phyloP scores from a whole-genome alignment of 768 basidiomycete species.

The Suillus ampliporus region DNA sequence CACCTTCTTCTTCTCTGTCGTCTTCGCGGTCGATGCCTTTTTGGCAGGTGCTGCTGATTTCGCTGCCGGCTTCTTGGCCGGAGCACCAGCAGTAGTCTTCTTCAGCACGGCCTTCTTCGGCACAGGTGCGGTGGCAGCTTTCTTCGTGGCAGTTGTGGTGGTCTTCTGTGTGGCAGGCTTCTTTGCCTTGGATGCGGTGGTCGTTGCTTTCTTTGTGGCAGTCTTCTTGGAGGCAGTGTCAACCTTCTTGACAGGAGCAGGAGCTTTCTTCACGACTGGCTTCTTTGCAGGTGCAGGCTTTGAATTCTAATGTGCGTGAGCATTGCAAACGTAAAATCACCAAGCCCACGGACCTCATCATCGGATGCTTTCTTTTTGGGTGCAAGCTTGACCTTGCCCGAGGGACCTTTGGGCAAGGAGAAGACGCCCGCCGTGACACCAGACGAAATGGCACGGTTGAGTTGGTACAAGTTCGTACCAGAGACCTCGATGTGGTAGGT shows the following conservation, averaged over 20 bases:
- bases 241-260: conserved; percentile 30
- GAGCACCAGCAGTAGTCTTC: conserved; percentile 38
- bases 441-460: conserved; percentile 56
- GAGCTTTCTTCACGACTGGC: conserved; percentile 41
- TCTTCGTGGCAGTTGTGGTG: conserved; percentile 35
- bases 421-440: conserved; percentile 57
- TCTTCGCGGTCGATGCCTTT: conserved; percentile 30
- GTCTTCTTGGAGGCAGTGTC: conserved; percentile 38
- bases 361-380: conserved; percentile 52
- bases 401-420: conserved; percentile 61
- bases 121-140: conserved; percentile 34
- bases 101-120: conserved; percentile 40
- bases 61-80: conserved; percentile 15
- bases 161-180: conserved; percentile 43
- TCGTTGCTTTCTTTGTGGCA: conserved; percentile 35
- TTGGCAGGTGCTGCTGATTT: conserved; percentile 20
- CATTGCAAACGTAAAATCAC: background rate
- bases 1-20: conserved; percentile 30
- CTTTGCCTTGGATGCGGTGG: conserved; percentile 34
- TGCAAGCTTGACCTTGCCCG: conserved; percentile 78
- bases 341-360: conserved; percentile 53
- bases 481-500: conserved; percentile 54
- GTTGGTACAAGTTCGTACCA: conserved; percentile 47
- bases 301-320: conserved; percentile 13
- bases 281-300: conserved; percentile 26